These are phyloP conservation scores for Cylindrotheca fusiformis DNA, from an alignment of 108 stramenopile genomes.

Conservation along the genomic window DNA sequence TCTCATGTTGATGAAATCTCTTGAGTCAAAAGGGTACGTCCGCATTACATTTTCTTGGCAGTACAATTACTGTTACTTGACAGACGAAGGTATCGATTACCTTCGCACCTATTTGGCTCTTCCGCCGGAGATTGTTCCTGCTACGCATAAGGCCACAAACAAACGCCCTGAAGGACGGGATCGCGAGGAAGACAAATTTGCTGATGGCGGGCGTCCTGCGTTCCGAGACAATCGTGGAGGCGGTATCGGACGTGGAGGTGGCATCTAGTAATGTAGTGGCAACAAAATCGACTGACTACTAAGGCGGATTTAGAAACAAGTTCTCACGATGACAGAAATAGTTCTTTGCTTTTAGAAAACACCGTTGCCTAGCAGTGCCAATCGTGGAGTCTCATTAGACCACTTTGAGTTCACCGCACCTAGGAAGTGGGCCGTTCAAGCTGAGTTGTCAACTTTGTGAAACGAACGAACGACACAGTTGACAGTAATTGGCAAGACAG, in stretches of 20 bases:
- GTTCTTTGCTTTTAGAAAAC: too few species aligned
- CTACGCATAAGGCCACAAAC: conserved; percentile 92
- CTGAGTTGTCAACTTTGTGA: too few species aligned
- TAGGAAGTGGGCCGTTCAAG: too few species aligned
- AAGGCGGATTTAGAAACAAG: not conserved
- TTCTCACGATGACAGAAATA: not conserved
- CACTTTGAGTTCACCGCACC: too few species aligned
- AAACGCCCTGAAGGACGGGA: conserved; percentile 90
- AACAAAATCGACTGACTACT: too few species aligned
- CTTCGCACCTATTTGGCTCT: conserved; percentile 90
- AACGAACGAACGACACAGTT: too few species aligned
- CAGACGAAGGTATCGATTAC: conserved; percentile 95
- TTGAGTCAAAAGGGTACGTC: conserved; percentile 83
- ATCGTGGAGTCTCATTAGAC: too few species aligned
- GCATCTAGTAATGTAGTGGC: conserved; percentile 45
- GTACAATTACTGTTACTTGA: conserved; percentile 97
- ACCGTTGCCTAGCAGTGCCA: too few species aligned
- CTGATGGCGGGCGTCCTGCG: conserved; percentile 64
- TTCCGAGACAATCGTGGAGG: conserved; percentile 74
- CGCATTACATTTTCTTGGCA: conserved; percentile 97
- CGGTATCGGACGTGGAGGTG: conserved; percentile 88
- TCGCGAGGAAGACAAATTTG: conserved; percentile 80
- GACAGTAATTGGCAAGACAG: too few species aligned
- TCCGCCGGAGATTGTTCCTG: conserved; percentile 95
- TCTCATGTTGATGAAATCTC: conserved; percentile 92